Evolutionary conservation across 441 rosid species (phyloP).

Genomic region (Erodium moschatum): DNA sequence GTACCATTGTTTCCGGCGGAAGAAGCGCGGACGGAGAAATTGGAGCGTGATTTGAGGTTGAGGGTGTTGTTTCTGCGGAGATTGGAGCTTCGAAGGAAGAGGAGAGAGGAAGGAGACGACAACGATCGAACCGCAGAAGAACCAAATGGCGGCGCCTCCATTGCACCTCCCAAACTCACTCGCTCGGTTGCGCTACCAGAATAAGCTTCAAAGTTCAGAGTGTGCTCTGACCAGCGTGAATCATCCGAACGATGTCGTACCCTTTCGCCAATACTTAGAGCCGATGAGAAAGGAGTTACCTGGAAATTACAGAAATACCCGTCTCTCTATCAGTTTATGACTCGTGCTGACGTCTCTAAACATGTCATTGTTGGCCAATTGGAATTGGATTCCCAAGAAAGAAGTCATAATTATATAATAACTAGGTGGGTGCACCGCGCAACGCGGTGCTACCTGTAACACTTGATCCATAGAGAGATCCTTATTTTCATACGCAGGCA

Average conservation of each 20-base stretch:
- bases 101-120: conserved; percentile 14
- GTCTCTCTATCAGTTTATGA: too few relatives aligned
- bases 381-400: too few relatives aligned
- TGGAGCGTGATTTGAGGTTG: conserved; percentile 31
- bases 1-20: conserved; percentile 42
- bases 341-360: too few relatives aligned
- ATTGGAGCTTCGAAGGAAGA: conserved; percentile 21
- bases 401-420: too few relatives aligned
- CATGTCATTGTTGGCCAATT: too few relatives aligned
- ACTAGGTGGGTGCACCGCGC: too few relatives aligned
- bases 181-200: not conserved
- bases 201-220: not conserved
- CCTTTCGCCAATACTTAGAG: too few relatives aligned
- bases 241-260: not conserved
- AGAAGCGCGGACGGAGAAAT: conserved; percentile 41
- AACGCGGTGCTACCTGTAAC: too few relatives aligned
- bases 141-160: conserved; percentile 26
- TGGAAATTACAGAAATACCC: too few relatives aligned
- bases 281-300: too few relatives aligned
- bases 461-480: too few relatives aligned
- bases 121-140: conserved; percentile 9
- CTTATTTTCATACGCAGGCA: too few relatives aligned
- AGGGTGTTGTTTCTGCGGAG: conserved; percentile 18
- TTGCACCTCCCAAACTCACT: conserved; percentile 10
- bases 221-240: not conserved